Percentiles rank a stretch among this genome's conserved stretches.
These are phyloP conservation scores for Firmiana major DNA, from an alignment of 345 rosid species.

Conservation along the genomic window DNA sequence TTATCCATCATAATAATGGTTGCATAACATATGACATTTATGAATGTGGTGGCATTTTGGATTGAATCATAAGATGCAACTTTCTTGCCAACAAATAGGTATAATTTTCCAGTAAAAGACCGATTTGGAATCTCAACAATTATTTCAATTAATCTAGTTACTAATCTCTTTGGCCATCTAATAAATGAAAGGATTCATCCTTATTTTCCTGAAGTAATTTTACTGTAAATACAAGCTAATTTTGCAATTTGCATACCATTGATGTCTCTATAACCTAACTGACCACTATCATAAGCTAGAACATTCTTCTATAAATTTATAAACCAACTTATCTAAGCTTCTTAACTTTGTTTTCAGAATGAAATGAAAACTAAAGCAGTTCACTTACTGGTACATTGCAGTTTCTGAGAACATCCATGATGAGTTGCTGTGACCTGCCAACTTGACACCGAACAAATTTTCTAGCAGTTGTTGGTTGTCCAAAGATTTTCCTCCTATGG, in stretches of 20 bases:
- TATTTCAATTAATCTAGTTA: background rate
- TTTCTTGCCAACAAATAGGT: background rate
- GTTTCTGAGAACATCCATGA: slow-evolving; percentile 15
- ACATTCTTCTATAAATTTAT: no score
- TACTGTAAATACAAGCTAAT: no score
- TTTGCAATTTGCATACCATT: no score
- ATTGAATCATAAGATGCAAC: background rate
- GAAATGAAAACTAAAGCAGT: slow-evolving; percentile 12
- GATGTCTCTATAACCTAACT: no score
- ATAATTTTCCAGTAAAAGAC: background rate
- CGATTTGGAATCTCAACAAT: background rate
- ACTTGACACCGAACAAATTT: no score
- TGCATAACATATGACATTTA: background rate
- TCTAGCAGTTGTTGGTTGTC: no score
- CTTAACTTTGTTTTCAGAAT: background rate
- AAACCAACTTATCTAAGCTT: background rate
- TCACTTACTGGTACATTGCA: slow-evolving; percentile 86
- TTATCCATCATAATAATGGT: background rate
- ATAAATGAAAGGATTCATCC: background rate
- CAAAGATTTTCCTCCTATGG: no score
- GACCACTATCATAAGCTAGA: no score
- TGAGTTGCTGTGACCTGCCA: no score
- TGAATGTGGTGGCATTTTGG: background rate
- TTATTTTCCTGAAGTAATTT: background rate
- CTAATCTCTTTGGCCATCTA: background rate